Base-by-base conservation (phyloP, 352 stramenopile species). In the Poterioochromonas sp. region DNA sequence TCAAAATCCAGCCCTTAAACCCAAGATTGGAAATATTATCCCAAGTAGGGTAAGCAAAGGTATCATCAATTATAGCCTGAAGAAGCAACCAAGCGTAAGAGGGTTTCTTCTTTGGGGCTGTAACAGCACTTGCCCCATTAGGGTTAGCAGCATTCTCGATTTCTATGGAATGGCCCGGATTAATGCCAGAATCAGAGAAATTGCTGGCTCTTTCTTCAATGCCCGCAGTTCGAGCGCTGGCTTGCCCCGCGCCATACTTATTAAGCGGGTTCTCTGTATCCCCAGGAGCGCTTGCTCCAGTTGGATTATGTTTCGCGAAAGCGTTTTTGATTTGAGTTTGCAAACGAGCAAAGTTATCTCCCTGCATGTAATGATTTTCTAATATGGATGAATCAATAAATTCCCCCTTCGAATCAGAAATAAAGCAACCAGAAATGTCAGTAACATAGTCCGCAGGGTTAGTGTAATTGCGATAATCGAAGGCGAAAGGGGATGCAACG, bases 401-500 rank as follows among this genome's bases (percentile, higher is more conserved):
- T 8, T 74, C 40, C 2, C 65, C 65, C 26, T 71, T 71, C 15
- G 11, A 8, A 29, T 74, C 41, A 35, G 37, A 34, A 74, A 74
- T 34, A 15, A 74, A 54, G n/a, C 39, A 3, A 39, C 37, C 65
- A 26, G 65, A 51, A 15, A 79, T 64, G 51, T 83, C 80, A 26
- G 77, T 63, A 53, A 83, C 77, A 70, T 82, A 83, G 44, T 83
- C 80, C 18, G 80, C 80, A 40, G 80, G 80, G 53, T 83, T 82
- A 22, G 64, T 43, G 53, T 81, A 80, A 8, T 43, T 32, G 18
- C 53, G 69, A n/a, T 62, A 65, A 18, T 51, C 20, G 34, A 76
- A 76, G 1, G 43, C 8, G 15, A 80, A 70, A n/a, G 73, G 60
- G 26, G 32, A 18, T 0, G 65, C 8, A 3, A 68, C 39, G 34